Conservation (phyloP, 2,329 filamentous ascomycete species). For the Phyllosticta ampelicida region DNA sequence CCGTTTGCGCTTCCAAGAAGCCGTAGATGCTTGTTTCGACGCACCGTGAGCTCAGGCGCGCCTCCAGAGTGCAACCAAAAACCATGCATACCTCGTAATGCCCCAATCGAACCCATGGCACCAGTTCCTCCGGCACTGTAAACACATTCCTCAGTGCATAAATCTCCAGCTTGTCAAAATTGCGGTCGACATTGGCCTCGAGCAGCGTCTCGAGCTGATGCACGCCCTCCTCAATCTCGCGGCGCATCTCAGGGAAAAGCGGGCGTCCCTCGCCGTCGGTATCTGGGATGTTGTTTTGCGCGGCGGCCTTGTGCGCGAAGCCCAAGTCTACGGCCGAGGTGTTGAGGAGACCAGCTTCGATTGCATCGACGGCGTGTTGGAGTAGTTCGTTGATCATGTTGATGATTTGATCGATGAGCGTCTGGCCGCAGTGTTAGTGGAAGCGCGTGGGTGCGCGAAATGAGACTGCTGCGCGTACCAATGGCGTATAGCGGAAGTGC, state of each 20-base stretch:
- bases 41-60: neutral
- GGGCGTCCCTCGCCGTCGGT: conserved; percentile 28
- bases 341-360: conserved; percentile 70
- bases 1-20: neutral
- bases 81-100: conserved; percentile 63
- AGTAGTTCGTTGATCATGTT: conserved; percentile 91
- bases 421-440: conserved; percentile 39
- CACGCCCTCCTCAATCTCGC: conserved; percentile 75
- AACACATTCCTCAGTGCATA: conserved; percentile 73
- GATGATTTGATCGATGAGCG: conserved; percentile 94
- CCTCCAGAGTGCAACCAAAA: neutral
- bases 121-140: conserved; percentile 47
- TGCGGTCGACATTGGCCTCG: conserved; percentile 39
- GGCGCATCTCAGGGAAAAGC: conserved; percentile 40
- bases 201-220: conserved; percentile 40
- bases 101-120: conserved; percentile 67
- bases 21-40: neutral
- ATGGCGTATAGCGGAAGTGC: conserved; percentile 88
- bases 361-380: conserved; percentile 76
- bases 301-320: conserved; percentile 49
- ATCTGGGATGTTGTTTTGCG: conserved; percentile 33
- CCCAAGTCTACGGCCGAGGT: conserved; percentile 68
- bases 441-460: too few relatives aligned
- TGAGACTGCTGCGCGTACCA: too few relatives aligned
- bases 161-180: conserved; percentile 50